Percentiles rank a stretch among this genome's conserved stretches.
These are phyloP conservation scores for Boletus pseudopeckii DNA, from an alignment of 768 basidiomycete species.

Conservation along the genomic window DNA sequence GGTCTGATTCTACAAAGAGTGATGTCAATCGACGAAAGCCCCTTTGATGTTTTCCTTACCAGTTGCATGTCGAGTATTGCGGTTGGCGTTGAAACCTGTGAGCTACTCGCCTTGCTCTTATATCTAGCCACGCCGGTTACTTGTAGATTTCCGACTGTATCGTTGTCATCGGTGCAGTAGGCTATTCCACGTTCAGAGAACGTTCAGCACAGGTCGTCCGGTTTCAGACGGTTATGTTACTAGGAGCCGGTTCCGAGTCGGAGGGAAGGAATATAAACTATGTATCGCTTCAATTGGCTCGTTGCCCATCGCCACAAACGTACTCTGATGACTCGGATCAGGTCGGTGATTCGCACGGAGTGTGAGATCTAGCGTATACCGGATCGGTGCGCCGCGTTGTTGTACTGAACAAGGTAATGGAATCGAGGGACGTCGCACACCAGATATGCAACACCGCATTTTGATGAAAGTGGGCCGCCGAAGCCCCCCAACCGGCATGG, in stretches of 20 bases:
- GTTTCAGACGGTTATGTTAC: too few relatives aligned
- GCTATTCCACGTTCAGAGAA: not conserved
- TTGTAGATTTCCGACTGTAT: too few relatives aligned
- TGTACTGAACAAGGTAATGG: too few relatives aligned
- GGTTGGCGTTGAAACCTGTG: not conserved
- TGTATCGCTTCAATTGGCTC: too few relatives aligned
- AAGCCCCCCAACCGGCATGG: not conserved
- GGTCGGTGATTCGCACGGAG: too few relatives aligned
- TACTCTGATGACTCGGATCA: too few relatives aligned
- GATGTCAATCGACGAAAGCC: not conserved
- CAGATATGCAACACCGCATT: conserved; percentile 8
- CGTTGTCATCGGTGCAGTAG: not conserved
- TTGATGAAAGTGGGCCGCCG: not conserved
- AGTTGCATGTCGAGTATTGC: conserved; percentile 5
- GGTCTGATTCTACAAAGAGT: conserved; percentile 5
- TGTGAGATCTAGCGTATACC: not conserved
- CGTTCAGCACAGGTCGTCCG: not conserved
- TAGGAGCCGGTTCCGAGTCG: not conserved
- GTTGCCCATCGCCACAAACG: too few relatives aligned
- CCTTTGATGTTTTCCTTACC: not conserved
- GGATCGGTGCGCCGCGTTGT: not conserved
- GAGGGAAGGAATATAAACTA: not conserved
- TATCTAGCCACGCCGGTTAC: too few relatives aligned
- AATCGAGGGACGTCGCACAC: not conserved
- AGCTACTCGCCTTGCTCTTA: not conserved